Conservation (phyloP, 768 basidiomycete species). For the Clitopilus hobsonii region DNA sequence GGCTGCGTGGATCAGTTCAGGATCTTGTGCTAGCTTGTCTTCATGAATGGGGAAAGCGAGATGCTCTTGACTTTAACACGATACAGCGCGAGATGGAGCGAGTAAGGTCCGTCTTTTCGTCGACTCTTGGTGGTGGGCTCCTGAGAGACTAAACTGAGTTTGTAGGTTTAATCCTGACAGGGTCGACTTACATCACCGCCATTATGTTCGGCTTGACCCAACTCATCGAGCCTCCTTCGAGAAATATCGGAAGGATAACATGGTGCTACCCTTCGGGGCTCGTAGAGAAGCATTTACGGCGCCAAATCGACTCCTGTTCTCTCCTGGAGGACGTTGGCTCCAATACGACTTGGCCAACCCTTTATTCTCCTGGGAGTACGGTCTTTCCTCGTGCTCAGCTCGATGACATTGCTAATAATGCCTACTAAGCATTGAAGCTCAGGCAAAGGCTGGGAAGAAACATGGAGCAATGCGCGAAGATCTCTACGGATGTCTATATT, state of each 20-base stretch:
- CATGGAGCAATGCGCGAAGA: not conserved
- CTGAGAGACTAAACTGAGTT: not conserved
- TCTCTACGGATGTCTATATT: not conserved
- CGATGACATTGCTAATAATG: not conserved
- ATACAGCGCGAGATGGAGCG: not conserved
- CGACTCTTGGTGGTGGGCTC: not conserved
- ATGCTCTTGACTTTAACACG: not conserved
- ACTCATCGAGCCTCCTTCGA: not conserved
- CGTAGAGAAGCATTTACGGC: not conserved
- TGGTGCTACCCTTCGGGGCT: not conserved
- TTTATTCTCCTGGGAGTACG: slow-evolving; percentile 2
- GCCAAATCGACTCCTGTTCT: not conserved
- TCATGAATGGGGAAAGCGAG: not conserved
- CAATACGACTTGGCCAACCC: slow-evolving; percentile 1
- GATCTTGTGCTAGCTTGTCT: not conserved
- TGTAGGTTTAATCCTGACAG: not conserved
- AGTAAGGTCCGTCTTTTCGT: not conserved
- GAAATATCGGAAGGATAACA: not conserved
- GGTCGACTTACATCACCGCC: not conserved
- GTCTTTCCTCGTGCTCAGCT: too few relatives aligned
- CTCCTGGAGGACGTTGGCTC: not conserved
- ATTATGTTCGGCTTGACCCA: slow-evolving; percentile 1
- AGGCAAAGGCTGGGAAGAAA: slow-evolving; percentile 1
- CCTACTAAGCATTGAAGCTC: not conserved
- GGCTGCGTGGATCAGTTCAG: not conserved